phyloP scores from a whole-genome alignment of 352 stramenopile species.

The Phytophthora brassicae region DNA sequence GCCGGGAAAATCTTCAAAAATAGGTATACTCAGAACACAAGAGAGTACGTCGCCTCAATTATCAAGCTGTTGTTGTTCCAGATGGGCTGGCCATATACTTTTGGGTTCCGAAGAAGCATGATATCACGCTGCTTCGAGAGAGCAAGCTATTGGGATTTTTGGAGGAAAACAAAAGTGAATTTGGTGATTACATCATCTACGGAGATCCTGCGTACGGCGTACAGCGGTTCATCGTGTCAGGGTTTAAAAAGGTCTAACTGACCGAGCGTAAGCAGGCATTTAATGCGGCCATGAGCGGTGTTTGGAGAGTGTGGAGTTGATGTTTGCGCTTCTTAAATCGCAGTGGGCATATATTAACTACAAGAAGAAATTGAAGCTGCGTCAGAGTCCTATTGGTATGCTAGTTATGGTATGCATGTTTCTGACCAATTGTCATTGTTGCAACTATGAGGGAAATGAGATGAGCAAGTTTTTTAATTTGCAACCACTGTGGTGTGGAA shows the following conservation, averaged over 20 bases:
- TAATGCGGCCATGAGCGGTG: not conserved
- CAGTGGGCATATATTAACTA: conserved; percentile 12
- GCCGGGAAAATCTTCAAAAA: too few relatives aligned
- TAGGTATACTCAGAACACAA: too few relatives aligned
- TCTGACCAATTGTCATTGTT: conserved; percentile 15
- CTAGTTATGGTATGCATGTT: conserved; percentile 12
- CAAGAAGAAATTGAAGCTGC: conserved; percentile 14
- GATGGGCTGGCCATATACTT: conserved; percentile 1
- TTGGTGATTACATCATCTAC: not conserved
- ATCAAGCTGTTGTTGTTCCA: too few relatives aligned
- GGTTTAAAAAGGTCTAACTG: not conserved
- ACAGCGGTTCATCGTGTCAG: conserved; percentile 5
- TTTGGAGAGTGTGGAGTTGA: conserved; percentile 3
- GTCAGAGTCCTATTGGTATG: conserved; percentile 7
- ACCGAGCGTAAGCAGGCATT: not conserved
- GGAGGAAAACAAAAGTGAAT: not conserved
- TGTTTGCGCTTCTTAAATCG: conserved; percentile 6
- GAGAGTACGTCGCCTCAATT: too few relatives aligned
- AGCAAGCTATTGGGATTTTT: conserved; percentile 1
- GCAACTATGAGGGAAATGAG: conserved; percentile 5
- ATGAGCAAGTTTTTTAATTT: conserved; percentile 19
- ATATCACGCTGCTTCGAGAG: not conserved
- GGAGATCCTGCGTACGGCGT: not conserved
- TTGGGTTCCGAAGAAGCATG: not conserved
- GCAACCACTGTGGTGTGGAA: too few relatives aligned